Conservation (phyloP, 768 basidiomycete genomes). For the Artomyces pyxidatus region DNA sequence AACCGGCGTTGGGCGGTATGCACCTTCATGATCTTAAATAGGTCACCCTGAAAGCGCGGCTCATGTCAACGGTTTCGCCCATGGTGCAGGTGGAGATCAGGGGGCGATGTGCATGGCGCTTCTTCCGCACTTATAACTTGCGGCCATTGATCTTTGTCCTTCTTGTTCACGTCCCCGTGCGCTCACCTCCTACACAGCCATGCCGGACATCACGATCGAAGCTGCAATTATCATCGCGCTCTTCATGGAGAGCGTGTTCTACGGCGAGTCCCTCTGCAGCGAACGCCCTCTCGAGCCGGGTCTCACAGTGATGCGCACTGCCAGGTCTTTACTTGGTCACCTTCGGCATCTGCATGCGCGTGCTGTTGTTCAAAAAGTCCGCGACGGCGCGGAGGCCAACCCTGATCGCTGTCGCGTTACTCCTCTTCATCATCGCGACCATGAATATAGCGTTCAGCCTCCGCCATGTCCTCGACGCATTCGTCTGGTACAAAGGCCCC, state of each 20-base stretch:
- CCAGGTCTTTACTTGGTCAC: background rate
- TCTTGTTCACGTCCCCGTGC: too few species aligned
- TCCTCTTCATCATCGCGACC: slow-evolving; percentile 33
- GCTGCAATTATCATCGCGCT: background rate
- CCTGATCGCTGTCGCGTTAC: slow-evolving; percentile 30
- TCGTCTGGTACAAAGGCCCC: slow-evolving; percentile 25
- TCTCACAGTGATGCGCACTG: background rate
- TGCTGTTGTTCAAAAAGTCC: background rate
- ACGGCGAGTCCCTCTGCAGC: background rate
- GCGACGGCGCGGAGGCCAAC: background rate
- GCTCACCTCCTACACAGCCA: too few species aligned
- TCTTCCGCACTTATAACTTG: too few species aligned
- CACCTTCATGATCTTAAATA: too few species aligned
- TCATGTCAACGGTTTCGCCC: too few species aligned
- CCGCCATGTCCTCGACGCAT: slow-evolving; percentile 35
- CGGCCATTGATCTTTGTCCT: too few species aligned
- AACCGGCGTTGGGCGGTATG: too few species aligned
- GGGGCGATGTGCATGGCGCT: too few species aligned
- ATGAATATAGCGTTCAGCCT: slow-evolving; percentile 33
- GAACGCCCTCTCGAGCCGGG: background rate
- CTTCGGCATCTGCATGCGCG: background rate
- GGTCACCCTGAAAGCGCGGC: too few species aligned
- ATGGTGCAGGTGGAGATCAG: too few species aligned
- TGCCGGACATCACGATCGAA: background rate
- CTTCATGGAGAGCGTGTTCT: background rate